Conservation (phyloP, 805 yeast genomes). For the Hanseniaspora vineae region DNA sequence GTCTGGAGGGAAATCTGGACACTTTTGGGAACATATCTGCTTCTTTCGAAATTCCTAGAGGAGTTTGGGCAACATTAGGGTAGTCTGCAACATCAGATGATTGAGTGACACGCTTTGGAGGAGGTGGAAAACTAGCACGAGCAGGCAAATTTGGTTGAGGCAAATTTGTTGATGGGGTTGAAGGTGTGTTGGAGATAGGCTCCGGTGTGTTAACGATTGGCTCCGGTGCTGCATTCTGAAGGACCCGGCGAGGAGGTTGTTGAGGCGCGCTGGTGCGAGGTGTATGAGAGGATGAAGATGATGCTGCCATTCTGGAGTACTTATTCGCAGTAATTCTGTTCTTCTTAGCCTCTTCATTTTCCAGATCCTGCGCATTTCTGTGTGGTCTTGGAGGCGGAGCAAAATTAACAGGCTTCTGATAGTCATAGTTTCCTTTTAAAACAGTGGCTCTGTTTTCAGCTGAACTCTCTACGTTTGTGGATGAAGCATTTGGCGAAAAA, state of each 20-base stretch:
- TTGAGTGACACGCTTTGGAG: no score
- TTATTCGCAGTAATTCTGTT: conserved; percentile 1
- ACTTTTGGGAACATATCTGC: no score
- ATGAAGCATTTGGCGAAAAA: conserved; percentile 10
- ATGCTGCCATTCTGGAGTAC: neutral
- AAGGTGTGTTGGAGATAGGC: no score
- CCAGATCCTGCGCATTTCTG: conserved; percentile 6
- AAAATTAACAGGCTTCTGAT: conserved; percentile 23
- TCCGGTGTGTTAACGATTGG: no score
- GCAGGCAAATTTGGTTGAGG: no score
- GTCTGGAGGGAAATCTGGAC: no score
- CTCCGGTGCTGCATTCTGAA: no score
- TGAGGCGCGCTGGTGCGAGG: neutral
- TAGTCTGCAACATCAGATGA: no score
- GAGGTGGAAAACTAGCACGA: no score
- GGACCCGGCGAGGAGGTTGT: neutral
- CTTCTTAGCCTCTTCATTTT: conserved; percentile 1
- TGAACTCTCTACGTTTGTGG: conserved; percentile 16
- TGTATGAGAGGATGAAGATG: neutral
- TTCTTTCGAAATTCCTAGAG: no score
- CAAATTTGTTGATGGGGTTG: no score
- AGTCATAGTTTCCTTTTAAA: conserved; percentile 22
- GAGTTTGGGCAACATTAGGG: no score
- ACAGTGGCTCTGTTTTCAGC: conserved; percentile 21
- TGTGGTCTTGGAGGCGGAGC: conserved; percentile 30